Base-by-base conservation (phyloP, 306 rosid genomes). In the Vigna unguiculata region DNA sequence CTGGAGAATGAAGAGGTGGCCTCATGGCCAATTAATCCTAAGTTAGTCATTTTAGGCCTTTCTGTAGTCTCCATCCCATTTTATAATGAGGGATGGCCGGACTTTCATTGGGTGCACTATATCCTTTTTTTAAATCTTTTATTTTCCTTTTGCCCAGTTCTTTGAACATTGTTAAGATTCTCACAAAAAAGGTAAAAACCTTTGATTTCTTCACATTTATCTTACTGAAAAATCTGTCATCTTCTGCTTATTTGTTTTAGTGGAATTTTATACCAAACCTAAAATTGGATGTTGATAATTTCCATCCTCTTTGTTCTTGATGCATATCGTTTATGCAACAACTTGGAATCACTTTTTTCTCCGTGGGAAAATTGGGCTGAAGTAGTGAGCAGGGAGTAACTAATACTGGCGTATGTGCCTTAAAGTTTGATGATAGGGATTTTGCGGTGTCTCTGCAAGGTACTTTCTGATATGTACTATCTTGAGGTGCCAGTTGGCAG, bases 11-110 rank as follows among this genome's bases (percentile, higher is more conserved):
- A 76, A 83, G 71, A 69, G 67, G 49, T 32, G 59, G 78, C 73
- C 83, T 41, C 63, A 21, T 38, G 78, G 32, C 45, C 46, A 69
- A 71, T 53, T 74, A 74, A 68, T 73, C 75, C 67, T 81, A 59
- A 49, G 53, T 72, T 61, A 74, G 90, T 63, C 51, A 47, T 78
- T 71, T 47, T 55, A 75, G 87, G 88, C 81, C 82, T 80, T 48
- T 75, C 65, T 69, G 78, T 81, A 61, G 83, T 79, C 79, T 66
- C 71, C 86, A 45, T 68, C 88, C 80, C 84, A 41, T 82, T 78
- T 84, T 82, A 49, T 78, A 21, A 71, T 51, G 76, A 71, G 89
- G 86, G 81, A 25, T 82, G 80, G 21, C 48, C 16, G 85, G 58
- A 71, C 80, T 77, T 74, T 73, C 84, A 80, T 61, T 60, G 76